phyloP scores from a whole-genome alignment of 805 yeast species.

The Wickerhamiella cacticola region DNA sequence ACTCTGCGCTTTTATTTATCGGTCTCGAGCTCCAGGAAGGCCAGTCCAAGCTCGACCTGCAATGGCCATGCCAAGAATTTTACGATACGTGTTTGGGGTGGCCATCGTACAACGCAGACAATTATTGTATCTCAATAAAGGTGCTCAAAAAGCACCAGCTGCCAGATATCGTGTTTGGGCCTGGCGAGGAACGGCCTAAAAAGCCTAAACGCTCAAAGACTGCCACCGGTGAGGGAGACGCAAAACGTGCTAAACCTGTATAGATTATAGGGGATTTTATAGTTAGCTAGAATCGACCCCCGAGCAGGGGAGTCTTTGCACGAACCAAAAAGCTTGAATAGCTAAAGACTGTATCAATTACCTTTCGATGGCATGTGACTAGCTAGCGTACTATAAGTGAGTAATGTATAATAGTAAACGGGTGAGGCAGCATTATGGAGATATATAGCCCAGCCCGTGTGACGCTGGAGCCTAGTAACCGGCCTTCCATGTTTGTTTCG shows the following conservation, averaged over 20 bases:
- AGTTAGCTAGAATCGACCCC: too few species aligned
- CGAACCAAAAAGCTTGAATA: too few species aligned
- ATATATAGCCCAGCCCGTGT: too few species aligned
- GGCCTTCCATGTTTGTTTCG: too few species aligned
- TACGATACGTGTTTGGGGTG: constrained; percentile 67
- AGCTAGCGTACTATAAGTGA: too few species aligned
- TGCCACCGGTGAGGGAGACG: constrained; percentile 10
- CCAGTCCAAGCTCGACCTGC: constrained; percentile 55
- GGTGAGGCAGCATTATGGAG: too few species aligned
- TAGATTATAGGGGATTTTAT: too few species aligned
- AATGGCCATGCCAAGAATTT: constrained; percentile 82
- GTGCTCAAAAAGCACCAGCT: constrained; percentile 63
- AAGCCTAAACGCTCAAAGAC: constrained; percentile 48
- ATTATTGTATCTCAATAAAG: constrained; percentile 50
- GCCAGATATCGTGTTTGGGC: constrained; percentile 72
- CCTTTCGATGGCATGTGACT: too few species aligned
- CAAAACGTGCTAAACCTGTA: constrained; percentile 13
- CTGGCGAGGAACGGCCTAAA: constrained; percentile 65
- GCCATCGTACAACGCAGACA: constrained; percentile 50
- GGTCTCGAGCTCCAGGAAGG: constrained; percentile 53
- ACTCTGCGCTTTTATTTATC: constrained; percentile 64
- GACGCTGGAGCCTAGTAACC: too few species aligned
- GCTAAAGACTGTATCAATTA: too few species aligned
- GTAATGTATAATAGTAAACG: too few species aligned
- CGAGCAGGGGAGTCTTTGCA: too few species aligned